Base-by-base conservation (phyloP, 2,329 filamentous ascomycete genomes). In the Diaporthe aspalathi region DNA sequence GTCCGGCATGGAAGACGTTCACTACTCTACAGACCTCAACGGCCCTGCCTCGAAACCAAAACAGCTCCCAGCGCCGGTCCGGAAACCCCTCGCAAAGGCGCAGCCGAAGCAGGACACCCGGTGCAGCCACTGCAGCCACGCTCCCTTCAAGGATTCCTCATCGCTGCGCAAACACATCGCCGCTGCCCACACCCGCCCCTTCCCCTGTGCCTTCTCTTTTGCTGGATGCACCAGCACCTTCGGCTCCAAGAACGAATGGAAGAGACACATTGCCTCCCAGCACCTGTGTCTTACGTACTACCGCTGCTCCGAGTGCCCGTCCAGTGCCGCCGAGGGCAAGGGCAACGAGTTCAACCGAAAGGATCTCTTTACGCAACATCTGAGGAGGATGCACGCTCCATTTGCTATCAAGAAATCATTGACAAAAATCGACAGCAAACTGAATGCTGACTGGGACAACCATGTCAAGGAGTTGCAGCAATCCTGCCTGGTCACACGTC, bases 161-260 rank as follows among this genome's bases (percentile, higher is more conserved):
- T 90, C 90, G 0, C 80, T 92, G 47, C 85, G 89, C 40, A 92
- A 92, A 76, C 90, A 92, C 76, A 87, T 92, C 62, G 90, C 90
- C 7, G 90, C 90, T 2, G 89, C 90, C 2, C 91, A 93, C 73
- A 92, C 90, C 0, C 87, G 91, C 24, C 91, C 91, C 0, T 98
- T 98, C 76, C 90, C 91, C 0, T 99, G 95, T 78, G 93, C 93
- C 3, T 95, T 98, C 78, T 90, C 91, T 0, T 91, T 91, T 76
- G 97, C 95, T 50, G 94, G 93, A 22, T 99, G 95, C 80, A 84
- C 83, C 0, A 94, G 94, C 75, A 93, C 91, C 0, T 98, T 98
- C 79, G 91, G 92, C 1, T 95, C 93, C 20, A 98, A 98, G 82
- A 98, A 98, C 78, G 95, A 98, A 80, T 99, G 95, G 95, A 98